A percentile compares a stretch with the other conserved stretches of the same genome.
Evolutionary conservation across 2,329 filamentous ascomycete species (phyloP).

Genomic region (Penicillium sp.): DNA sequence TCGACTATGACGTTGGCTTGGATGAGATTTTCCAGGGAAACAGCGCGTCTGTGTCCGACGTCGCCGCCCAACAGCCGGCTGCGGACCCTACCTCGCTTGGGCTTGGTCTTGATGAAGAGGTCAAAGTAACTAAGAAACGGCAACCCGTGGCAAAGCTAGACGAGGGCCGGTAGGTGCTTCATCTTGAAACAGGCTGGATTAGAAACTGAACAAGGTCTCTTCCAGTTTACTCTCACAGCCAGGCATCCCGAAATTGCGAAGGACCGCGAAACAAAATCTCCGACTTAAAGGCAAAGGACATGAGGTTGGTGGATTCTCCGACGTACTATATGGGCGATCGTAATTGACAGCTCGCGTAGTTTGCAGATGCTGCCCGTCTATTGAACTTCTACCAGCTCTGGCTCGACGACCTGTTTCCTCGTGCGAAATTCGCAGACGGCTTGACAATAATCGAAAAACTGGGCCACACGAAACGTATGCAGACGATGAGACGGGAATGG

Average conservation of each 20-base stretch:
- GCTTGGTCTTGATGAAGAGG: constrained; percentile 80
- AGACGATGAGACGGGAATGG: constrained; percentile 73
- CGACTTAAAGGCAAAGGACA: constrained; percentile 91
- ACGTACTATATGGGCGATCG: constrained; percentile 3
- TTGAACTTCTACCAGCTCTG: constrained; percentile 92
- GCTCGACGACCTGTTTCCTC: constrained; percentile 94
- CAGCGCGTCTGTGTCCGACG: constrained; percentile 8
- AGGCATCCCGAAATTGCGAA: constrained; percentile 79
- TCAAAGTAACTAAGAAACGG: constrained; percentile 74
- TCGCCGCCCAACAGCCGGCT: constrained; percentile 20
- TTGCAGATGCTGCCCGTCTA: constrained; percentile 75
- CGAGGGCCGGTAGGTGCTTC: constrained; percentile 60
- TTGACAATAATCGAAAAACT: constrained; percentile 88
- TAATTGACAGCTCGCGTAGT: constrained; percentile 51
- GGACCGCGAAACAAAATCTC: constrained; percentile 65
- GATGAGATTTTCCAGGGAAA: constrained; percentile 50
- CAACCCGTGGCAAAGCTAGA: constrained; percentile 83
- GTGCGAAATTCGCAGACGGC: constrained; percentile 89
- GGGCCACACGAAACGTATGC: constrained; percentile 77
- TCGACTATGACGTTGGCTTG: constrained; percentile 68
- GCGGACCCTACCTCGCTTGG: constrained; percentile 52
- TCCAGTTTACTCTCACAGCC: constrained; percentile 72
- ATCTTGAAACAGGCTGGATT: not conserved
- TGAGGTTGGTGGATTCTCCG: constrained; percentile 57
- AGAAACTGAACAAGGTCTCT: not conserved